These are phyloP conservation scores for Dictyostelium intermedium DNA, from an alignment of 78 protist genomes.

Conservation along the genomic window DNA sequence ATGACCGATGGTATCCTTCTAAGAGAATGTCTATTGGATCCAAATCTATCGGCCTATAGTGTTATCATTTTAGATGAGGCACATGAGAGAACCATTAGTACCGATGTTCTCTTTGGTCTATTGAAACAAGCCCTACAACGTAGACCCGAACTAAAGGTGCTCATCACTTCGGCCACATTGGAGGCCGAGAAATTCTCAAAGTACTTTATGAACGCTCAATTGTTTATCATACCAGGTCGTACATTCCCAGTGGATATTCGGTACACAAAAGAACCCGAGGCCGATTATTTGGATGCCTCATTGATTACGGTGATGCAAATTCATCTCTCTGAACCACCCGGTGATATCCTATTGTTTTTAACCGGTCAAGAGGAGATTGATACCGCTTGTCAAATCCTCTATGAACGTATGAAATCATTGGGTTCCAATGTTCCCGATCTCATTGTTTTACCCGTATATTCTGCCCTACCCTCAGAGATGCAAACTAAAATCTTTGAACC, in stretches of 20 bases:
- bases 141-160: slow-evolving; percentile 94
- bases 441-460: slow-evolving; percentile 93
- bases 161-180: slow-evolving; percentile 99
- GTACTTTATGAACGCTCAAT: slow-evolving; percentile 94
- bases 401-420: slow-evolving; percentile 95
- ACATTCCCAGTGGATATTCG: slow-evolving; percentile 95
- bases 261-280: slow-evolving; percentile 95
- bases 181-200: slow-evolving; percentile 97
- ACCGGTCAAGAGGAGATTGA: slow-evolving; percentile 99
- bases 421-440: slow-evolving; percentile 93
- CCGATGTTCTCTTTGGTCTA: slow-evolving; percentile 99
- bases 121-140: slow-evolving; percentile 85
- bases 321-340: slow-evolving; percentile 97
- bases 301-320: slow-evolving; percentile 97
- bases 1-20: slow-evolving; percentile 99
- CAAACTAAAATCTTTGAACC: slow-evolving; percentile 97
- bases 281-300: slow-evolving; percentile 98
- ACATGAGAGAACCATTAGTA: slow-evolving; percentile 99
- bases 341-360: slow-evolving; percentile 98
- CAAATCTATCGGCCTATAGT: slow-evolving; percentile 73
- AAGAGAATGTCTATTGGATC: slow-evolving; percentile 98
- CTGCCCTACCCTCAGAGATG: slow-evolving; percentile 96
- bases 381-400: slow-evolving; percentile 96
- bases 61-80: slow-evolving; percentile 98
- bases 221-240: slow-evolving; percentile 97